Conservation (phyloP, 2,329 filamentous ascomycete genomes). For the Penicillium verrucosum region DNA sequence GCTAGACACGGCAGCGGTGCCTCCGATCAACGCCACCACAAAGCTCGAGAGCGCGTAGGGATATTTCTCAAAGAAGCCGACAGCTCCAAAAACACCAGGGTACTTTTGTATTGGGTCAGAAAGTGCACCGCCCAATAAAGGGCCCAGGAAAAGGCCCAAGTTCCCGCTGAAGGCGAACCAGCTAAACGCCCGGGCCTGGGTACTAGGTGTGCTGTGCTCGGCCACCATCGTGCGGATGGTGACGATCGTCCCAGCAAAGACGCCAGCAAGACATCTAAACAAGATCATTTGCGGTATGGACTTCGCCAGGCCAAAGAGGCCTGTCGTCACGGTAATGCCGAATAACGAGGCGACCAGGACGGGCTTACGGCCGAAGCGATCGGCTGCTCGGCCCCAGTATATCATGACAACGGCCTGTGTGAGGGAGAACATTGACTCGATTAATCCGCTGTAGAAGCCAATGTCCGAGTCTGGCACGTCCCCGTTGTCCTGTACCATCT, state of each 20-base stretch:
- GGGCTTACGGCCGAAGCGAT: slow-evolving; percentile 69
- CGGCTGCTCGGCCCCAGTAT: slow-evolving; percentile 65
- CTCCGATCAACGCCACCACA: slow-evolving; percentile 54
- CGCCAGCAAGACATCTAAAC: slow-evolving; percentile 66
- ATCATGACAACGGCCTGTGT: slow-evolving; percentile 78
- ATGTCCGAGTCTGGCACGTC: slow-evolving; percentile 61
- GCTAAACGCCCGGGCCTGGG: slow-evolving; percentile 70
- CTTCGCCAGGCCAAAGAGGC: slow-evolving; percentile 65
- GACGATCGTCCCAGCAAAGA: slow-evolving; percentile 71
- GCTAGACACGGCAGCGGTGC: slow-evolving; percentile 50
- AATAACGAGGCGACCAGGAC: slow-evolving; percentile 64
- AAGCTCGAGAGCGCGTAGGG: slow-evolving; percentile 66
- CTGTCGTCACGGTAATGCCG: slow-evolving; percentile 60
- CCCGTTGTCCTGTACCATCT: slow-evolving; percentile 70
- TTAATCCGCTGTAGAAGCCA: slow-evolving; percentile 75
- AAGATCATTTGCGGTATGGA: slow-evolving; percentile 71
- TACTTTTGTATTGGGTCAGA: slow-evolving; percentile 66
- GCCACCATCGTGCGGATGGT: slow-evolving; percentile 74
- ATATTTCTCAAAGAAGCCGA: slow-evolving; percentile 60
- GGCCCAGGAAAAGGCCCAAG: slow-evolving; percentile 69
- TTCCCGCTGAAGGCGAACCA: slow-evolving; percentile 75
- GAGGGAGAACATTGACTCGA: slow-evolving; percentile 67
- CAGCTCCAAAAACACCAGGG: slow-evolving; percentile 53
- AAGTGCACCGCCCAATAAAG: slow-evolving; percentile 62
- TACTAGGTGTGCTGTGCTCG: slow-evolving; percentile 67